A percentile compares a stretch with the other conserved stretches of the same genome.
Evolutionary conservation across 371 early-diverging fungal species (phyloP).

Genomic region (Lichtheimia hyalospora): DNA sequence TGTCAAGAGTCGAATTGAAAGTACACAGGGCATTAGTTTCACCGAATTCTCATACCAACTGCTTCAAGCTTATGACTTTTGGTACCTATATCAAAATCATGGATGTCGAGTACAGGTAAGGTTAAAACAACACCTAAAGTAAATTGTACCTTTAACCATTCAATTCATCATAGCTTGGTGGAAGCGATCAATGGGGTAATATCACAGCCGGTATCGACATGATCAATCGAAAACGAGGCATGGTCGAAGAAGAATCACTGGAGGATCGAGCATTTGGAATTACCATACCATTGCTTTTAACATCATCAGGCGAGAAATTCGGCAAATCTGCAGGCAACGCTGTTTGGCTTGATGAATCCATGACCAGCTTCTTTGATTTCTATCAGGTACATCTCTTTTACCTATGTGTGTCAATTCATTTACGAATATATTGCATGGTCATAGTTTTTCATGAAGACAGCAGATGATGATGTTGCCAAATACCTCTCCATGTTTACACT

Average conservation of each 20-base stretch:
- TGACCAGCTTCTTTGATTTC: constrained; percentile 85
- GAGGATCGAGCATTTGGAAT: constrained; percentile 70
- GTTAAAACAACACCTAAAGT: neutral
- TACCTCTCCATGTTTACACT: constrained; percentile 85
- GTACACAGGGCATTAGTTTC: constrained; percentile 88
- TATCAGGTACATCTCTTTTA: constrained; percentile 69
- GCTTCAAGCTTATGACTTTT: constrained; percentile 94
- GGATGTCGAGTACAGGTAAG: constrained; percentile 70
- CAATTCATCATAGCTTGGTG: constrained; percentile 70
- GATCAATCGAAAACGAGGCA: constrained; percentile 62
- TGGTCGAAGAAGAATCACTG: constrained; percentile 20
- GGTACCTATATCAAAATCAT: constrained; percentile 71
- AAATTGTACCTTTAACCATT: neutral
- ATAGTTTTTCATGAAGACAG: constrained; percentile 80
- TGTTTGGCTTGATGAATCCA: constrained; percentile 83
- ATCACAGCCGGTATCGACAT: constrained; percentile 93
- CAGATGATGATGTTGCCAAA: constrained; percentile 78
- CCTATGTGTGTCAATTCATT: no score
- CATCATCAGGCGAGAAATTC: constrained; percentile 90
- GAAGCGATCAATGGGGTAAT: constrained; percentile 98
- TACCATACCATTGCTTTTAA: constrained; percentile 88
- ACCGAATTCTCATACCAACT: constrained; percentile 96
- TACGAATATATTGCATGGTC: neutral
- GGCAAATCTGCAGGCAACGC: constrained; percentile 97
- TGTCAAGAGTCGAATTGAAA: constrained; percentile 76